Conservation (phyloP, 306 rosid species). For the Malus sieversii region DNA sequence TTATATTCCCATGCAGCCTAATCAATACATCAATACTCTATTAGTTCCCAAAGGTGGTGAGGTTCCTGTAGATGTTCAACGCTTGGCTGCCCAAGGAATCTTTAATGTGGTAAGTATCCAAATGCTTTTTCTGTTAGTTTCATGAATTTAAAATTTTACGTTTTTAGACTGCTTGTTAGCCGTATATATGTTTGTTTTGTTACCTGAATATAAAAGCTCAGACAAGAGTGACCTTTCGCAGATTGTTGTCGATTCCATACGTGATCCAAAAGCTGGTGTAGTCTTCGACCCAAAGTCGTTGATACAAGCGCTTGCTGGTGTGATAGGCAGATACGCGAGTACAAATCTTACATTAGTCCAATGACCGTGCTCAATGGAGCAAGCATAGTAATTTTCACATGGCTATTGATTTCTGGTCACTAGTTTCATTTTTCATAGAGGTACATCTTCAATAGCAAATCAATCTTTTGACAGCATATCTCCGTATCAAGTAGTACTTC, state of each 20-base stretch:
- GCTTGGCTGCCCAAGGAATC: conserved; percentile 68
- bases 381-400: conserved; percentile 5
- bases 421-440: conserved; percentile 16
- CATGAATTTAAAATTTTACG: neutral
- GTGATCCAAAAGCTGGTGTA: conserved; percentile 70
- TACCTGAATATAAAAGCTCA: neutral
- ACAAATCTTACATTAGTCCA: conserved; percentile 20
- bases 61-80: conserved; percentile 50
- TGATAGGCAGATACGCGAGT: conserved; percentile 42
- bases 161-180: neutral
- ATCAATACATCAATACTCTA: conserved; percentile 59
- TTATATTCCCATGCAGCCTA: conserved; percentile 47
- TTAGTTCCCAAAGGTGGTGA: conserved; percentile 69
- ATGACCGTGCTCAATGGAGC: conserved; percentile 9
- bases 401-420: conserved; percentile 1
- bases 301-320: conserved; percentile 51
- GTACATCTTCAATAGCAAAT: conserved; percentile 4
- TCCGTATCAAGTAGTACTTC: neutral
- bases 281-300: conserved; percentile 66
- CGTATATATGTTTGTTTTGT: neutral
- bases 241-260: conserved; percentile 59
- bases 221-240: conserved; percentile 30
- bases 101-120: conserved; percentile 63
- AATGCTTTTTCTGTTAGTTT: neutral
- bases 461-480: neutral